Evolutionary conservation across 2,329 filamentous ascomycete genomes (phyloP), one percentile per base, ranked within the genome.

Genomic region (Neopestalotiopsis rosae): DNA sequence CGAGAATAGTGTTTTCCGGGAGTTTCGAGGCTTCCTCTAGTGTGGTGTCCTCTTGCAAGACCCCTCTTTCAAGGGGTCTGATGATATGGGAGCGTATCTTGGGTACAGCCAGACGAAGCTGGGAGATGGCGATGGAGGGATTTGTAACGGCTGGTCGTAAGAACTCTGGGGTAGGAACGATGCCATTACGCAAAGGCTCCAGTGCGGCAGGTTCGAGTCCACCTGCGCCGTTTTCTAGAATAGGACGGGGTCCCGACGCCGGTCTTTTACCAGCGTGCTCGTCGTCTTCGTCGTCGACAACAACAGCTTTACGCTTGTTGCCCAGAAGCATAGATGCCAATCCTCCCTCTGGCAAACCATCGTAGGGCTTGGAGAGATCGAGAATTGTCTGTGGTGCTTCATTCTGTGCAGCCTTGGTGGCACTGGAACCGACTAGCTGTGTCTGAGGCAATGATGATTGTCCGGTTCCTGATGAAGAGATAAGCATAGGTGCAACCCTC

Each of bases 321-420:
- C 96, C 96, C 24, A 98, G 87, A 1, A 99, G 83, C 83, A 99
- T 89, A 2, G 94, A 88, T 1, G 93, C 90, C 20, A 99, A 87
- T 2, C 96, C 96, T 30, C 96, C 96, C 78, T 93, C 94, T 0
- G 96, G 96, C 57, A 98, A 85, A 1, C 95, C 95, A 73, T 99
- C 95, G 72, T 95, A 97, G 0, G 96, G 96, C 76, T 96, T 97
- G 17, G 94, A 96, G 2, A 99, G 86, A 79, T 99, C 96, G 9
- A 99, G 83, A 24, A 95, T 90, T 12, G 93, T 92, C 74, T 95
- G 92, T 0, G 94, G 94, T 0, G 90, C 86, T 72, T 96, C 94
- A 68, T 87, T 89, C 69, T 91, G 90, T 0, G 87, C 82, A 2
- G 84, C 82, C 72, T 88, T 92, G 14, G 86, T 87, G 10, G 89